phyloP scores from a whole-genome alignment of 164 flowering plant genomes.

The Nymphaea thermarum region DNA sequence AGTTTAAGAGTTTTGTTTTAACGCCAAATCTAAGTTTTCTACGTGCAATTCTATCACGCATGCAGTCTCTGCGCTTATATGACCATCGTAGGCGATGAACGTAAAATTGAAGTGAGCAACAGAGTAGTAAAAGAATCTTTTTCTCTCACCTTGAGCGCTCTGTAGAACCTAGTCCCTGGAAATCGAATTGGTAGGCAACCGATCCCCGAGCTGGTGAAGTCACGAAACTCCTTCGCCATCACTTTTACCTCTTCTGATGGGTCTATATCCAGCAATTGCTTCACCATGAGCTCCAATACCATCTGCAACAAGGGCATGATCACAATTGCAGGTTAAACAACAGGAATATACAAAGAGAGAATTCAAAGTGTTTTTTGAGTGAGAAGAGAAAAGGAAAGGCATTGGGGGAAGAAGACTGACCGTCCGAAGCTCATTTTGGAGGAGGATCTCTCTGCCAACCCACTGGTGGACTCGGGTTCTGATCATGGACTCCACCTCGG shows the following conservation, averaged over 20 bases:
- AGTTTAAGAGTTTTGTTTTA: too few species aligned
- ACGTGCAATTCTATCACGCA: too few species aligned
- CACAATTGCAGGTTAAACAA: background rate
- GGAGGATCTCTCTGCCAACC: background rate
- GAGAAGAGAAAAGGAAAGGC: too few species aligned
- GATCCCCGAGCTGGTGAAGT: background rate
- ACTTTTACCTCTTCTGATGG: background rate
- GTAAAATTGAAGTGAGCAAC: too few species aligned
- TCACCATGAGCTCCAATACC: background rate
- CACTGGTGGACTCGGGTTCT: background rate
- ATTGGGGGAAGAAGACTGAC: background rate
- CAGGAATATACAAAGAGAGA: background rate
- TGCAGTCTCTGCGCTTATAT: too few species aligned
- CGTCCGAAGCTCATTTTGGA: background rate
- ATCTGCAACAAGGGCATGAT: background rate
- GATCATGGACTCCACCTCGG: background rate
- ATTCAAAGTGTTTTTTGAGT: background rate
- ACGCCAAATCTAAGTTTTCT: too few species aligned
- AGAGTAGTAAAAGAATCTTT: too few species aligned
- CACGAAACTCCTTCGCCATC: background rate
- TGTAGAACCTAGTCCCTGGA: slow-evolving; percentile 1
- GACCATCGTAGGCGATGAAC: too few species aligned
- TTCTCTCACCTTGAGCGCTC: background rate
- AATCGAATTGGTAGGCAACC: background rate
- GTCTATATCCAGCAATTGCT: background rate